A percentile compares a stretch with the other conserved stretches of the same genome.
phyloP scores from a whole-genome alignment of 139 green algal species.

The Coelastrella sp. region DNA sequence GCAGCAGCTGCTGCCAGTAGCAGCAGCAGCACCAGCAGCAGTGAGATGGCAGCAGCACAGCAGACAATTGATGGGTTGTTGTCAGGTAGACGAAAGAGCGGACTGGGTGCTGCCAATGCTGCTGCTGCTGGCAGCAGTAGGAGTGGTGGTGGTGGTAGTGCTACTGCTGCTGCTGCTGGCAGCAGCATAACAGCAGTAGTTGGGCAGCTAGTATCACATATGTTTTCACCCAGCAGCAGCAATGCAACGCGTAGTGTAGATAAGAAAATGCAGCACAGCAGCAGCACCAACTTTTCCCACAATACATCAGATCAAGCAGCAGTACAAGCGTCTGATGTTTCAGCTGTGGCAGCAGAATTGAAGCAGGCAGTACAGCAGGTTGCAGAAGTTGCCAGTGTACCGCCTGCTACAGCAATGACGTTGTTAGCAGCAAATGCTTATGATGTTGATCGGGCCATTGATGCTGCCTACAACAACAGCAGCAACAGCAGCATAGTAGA shows the following conservation, averaged over 20 bases:
- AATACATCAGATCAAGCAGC: not conserved
- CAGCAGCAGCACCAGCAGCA: slow-evolving; percentile 4
- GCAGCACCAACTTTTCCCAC: too few relatives aligned
- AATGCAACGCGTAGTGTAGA: not conserved
- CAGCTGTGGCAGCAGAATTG: not conserved
- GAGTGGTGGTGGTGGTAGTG: not conserved
- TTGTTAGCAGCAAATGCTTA: slow-evolving; percentile 22
- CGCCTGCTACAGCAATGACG: slow-evolving; percentile 20
- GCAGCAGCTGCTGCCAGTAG: not conserved
- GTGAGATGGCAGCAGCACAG: not conserved
- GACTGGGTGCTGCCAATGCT: not conserved
- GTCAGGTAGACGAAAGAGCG: not conserved
- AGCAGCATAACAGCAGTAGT: slow-evolving; percentile 9
- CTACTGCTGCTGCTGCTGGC: not conserved
- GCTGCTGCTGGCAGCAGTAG: not conserved
- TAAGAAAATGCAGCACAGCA: not conserved
- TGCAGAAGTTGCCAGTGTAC: not conserved
- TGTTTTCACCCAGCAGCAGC: slow-evolving; percentile 1
- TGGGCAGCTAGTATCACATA: not conserved
- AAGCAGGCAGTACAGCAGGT: slow-evolving; percentile 22
- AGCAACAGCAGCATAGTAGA: not conserved
- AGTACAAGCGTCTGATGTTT: not conserved
- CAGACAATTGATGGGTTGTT: not conserved
- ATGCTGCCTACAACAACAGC: not conserved
- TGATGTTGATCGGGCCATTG: not conserved